Evolutionary conservation across 176 grass and related monocot genomes (phyloP).

Genomic region (Neostapfia colusana): DNA sequence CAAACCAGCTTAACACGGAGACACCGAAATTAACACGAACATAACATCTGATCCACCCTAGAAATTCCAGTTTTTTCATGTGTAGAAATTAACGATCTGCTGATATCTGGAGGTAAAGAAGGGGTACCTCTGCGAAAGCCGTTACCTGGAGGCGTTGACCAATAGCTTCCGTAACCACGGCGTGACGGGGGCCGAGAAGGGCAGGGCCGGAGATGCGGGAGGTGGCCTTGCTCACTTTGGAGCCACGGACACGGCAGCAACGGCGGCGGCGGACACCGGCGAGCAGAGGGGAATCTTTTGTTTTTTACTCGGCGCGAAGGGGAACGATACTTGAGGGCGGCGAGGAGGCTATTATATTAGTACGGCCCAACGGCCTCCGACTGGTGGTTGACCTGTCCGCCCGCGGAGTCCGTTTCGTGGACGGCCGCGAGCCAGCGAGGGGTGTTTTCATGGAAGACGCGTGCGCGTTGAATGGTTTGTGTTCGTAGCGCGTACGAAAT

Average conservation of each 20-base stretch:
- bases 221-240: slow-evolving; percentile 20
- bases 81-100: background rate
- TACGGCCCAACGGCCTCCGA: slow-evolving; percentile 24
- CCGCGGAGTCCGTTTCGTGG: slow-evolving; percentile 16
- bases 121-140: slow-evolving; percentile 18
- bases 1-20: background rate
- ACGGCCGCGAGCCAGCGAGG: background rate
- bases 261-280: slow-evolving; percentile 28
- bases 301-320: slow-evolving; percentile 8
- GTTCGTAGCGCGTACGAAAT: background rate
- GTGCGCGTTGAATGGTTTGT: background rate
- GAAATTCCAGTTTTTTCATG: background rate
- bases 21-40: background rate
- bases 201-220: slow-evolving; percentile 29
- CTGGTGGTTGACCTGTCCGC: slow-evolving; percentile 12
- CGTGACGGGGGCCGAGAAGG: slow-evolving; percentile 41
- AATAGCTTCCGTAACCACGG: slow-evolving; percentile 77
- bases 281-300: slow-evolving; percentile 21
- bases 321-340: background rate
- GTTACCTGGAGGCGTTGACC: slow-evolving; percentile 52
- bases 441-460: slow-evolving; percentile 10
- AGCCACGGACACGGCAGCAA: slow-evolving; percentile 26
- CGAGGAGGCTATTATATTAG: slow-evolving; percentile 14
- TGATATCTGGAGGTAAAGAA: background rate
- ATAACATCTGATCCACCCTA: background rate